These are phyloP conservation scores for Lantana camara DNA, from an alignment of 257 asterid species.

Conservation along the genomic window DNA sequence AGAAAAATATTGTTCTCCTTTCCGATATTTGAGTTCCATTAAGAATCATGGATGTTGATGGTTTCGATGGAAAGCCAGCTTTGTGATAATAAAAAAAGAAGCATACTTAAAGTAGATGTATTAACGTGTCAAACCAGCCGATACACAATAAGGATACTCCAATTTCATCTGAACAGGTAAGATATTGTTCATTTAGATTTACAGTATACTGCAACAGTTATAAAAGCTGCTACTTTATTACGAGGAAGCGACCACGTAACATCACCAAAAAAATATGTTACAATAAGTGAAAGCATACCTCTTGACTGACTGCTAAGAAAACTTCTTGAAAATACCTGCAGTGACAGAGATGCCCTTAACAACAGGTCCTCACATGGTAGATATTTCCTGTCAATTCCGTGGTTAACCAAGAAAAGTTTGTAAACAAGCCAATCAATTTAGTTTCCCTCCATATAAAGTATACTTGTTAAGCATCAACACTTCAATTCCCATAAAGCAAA, in stretches of 20 bases:
- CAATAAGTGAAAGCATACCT: neutral
- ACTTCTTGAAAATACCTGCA: neutral
- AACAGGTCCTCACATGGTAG: neutral
- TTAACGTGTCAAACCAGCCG: no score
- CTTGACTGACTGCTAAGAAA: slow-evolving; percentile 3
- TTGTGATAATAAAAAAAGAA: neutral
- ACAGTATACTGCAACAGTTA: no score
- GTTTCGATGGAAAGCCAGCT: no score
- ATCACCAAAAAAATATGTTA: no score
- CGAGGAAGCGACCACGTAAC: no score
- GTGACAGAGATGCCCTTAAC: neutral
- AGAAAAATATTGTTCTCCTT: no score
- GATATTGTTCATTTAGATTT: no score
- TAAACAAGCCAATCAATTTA: slow-evolving; percentile 1
- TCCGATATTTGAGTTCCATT: no score
- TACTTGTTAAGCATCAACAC: slow-evolving; percentile 9
- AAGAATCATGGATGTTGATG: no score
- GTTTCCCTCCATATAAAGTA: slow-evolving; percentile 9
- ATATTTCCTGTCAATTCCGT: neutral
- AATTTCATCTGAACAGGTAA: no score
- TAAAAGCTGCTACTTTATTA: no score
- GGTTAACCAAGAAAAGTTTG: slow-evolving; percentile 9
- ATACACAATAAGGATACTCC: no score
- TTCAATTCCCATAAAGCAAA: slow-evolving; percentile 11
- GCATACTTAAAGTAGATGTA: neutral